Base-by-base conservation (phyloP, 2,329 filamentous ascomycete genomes). In the Basipetospora sp. region DNA sequence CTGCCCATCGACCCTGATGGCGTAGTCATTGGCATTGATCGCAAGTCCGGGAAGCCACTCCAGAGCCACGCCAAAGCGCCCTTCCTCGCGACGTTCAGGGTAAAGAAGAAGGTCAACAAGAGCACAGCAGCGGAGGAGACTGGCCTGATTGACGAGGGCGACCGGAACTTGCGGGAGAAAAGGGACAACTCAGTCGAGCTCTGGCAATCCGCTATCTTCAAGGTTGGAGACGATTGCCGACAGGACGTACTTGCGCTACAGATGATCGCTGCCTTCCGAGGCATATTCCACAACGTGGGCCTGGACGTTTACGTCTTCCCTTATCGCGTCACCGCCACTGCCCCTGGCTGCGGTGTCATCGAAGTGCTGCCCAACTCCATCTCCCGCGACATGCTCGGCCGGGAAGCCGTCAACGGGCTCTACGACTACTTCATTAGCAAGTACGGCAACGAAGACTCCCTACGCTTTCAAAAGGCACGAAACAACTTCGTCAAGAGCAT, bases 171-270 rank as follows among this genome's bases (percentile, higher is more conserved):
- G 19, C 57, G 62, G 18, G 69, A 71, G 26, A 25, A 25, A 6
- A 69, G 68, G 25, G 60, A 62, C 38, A 74, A 71, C 49, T 83
- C 76, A 0, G 75, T 93, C 47, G 92, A 98, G 56, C 80, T 88
- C n/a, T 96, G 90, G 92, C 90, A 98, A 57, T 93, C 86, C 2
- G 90, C 88, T 40, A 99, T 99, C 52, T 99, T 99, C 76, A 99
- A 99, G 57, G 92, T 99, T 34, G 90, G 90, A 44, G 90, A 99
- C 54, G 90, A 99, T 57, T 96, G 90, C 55, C 80, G 90, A 36
- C 90, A 99, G 60, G 92, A 99, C 50, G 82, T 99, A 37, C 68
- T 99, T 42, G 90, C 90, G 2, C 65, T 99, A 43, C 90, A 98
- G 58, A 92, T 99, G 80, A 94, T 99, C 54, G 80, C 90, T 1